Percentiles rank a stretch among this genome's conserved stretches.
Conservation (phyloP, 805 yeast genomes). For the Metschnikowia kofuensis region DNA sequence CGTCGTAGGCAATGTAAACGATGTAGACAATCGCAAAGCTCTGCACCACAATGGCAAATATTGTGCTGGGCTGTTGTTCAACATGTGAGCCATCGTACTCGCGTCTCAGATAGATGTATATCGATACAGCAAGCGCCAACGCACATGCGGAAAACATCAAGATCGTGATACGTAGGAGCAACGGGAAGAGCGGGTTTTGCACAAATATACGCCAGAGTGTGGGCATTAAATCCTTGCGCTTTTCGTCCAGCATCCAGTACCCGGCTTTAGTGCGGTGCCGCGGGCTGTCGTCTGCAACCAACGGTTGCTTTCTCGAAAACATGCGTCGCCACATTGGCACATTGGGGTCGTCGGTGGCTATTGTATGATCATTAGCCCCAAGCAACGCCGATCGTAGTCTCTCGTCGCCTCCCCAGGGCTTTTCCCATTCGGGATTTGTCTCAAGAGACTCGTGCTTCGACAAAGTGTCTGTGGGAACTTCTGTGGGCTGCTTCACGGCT, state of each 20-base stretch:
- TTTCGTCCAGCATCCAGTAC: constrained; percentile 66
- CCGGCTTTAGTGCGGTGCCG: constrained; percentile 55
- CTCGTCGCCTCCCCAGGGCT: constrained; percentile 71
- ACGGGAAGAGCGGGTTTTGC: constrained; percentile 77
- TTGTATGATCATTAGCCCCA: constrained; percentile 32
- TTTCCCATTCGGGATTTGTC: constrained; percentile 41
- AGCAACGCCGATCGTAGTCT: constrained; percentile 54
- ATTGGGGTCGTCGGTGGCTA: constrained; percentile 19
- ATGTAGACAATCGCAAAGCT: constrained; percentile 74
- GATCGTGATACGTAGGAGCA: constrained; percentile 57
- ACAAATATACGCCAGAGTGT: constrained; percentile 56
- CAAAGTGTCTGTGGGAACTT: constrained; percentile 29
- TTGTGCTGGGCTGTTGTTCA: constrained; percentile 81
- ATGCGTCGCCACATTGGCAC: constrained; percentile 11
- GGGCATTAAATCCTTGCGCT: constrained; percentile 62
- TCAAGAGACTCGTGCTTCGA: constrained; percentile 24
- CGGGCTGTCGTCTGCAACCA: constrained; percentile 16
- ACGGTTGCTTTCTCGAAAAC: constrained; percentile 8
- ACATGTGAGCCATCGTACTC: constrained; percentile 37
- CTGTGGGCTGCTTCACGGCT: constrained; percentile 45
- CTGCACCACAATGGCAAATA: constrained; percentile 88
- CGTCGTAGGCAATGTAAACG: constrained; percentile 82
- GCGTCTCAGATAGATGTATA: constrained; percentile 42
- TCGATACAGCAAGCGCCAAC: constrained; percentile 65
- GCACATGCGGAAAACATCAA: constrained; percentile 60